Evolutionary conservation across 140 eudicot genomes (phyloP).

Genomic region (Erigeron philadelphicus): DNA sequence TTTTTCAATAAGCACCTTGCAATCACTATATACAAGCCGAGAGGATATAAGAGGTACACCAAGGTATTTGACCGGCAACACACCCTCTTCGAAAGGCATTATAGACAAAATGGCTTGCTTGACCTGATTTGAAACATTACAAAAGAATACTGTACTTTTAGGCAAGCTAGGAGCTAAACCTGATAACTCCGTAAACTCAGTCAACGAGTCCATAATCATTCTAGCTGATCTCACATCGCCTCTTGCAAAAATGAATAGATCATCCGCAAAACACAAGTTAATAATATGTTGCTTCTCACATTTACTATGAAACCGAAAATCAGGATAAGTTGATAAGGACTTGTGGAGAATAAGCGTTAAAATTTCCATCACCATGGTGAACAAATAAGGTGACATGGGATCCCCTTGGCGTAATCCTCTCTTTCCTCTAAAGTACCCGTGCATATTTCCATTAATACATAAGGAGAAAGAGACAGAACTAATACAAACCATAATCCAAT

Average conservation of each 20-base stretch:
- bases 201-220: too few species aligned
- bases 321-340: neutral
- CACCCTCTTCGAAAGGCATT: neutral
- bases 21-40: neutral
- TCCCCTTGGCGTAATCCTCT: neutral
- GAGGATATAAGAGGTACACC: neutral
- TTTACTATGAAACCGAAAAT: neutral
- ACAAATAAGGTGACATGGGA: neutral
- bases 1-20: neutral
- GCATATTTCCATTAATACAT: neutral
- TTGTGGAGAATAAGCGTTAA: neutral
- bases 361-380: neutral
- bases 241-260: too few species aligned
- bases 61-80: neutral
- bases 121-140: too few species aligned
- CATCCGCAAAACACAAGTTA: neutral
- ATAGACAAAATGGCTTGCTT: too few species aligned
- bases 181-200: too few species aligned
- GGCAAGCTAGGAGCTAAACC: too few species aligned
- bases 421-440: neutral
- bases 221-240: too few species aligned
- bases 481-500: neutral
- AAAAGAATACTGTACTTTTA: too few species aligned
- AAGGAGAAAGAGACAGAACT: neutral
- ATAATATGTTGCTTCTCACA: neutral